phyloP scores from a whole-genome alignment of 345 rosid species.

The Nephelium lappaceum region DNA sequence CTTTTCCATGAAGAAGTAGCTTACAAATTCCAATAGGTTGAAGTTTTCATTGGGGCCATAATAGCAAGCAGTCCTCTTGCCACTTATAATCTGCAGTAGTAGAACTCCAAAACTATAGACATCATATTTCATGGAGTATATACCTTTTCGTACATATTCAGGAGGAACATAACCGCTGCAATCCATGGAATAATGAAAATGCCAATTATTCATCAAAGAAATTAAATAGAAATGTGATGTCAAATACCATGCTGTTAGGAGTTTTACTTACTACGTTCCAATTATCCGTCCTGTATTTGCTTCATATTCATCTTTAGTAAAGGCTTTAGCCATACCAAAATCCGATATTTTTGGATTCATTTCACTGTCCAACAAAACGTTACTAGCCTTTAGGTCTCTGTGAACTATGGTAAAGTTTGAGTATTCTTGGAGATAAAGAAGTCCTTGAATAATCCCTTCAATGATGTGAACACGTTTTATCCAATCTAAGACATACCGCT shows the following conservation, averaged over 20 bases:
- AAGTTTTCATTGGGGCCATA: constrained; percentile 39
- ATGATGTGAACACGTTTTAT: constrained; percentile 34
- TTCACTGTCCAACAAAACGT: constrained; percentile 34
- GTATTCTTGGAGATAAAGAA: constrained; percentile 54
- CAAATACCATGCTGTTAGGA: background rate
- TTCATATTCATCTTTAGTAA: constrained; percentile 35
- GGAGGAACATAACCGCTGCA: background rate
- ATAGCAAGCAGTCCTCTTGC: constrained; percentile 30
- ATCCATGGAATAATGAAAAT: background rate
- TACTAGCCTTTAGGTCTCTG: constrained; percentile 45
- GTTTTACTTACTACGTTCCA: constrained; percentile 42
- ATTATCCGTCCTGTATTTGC: constrained; percentile 44
- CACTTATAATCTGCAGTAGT: constrained; percentile 1
- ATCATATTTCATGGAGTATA: background rate
- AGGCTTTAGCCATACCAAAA: constrained; percentile 46
- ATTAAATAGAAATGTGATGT: too few species aligned
- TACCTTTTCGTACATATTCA: background rate
- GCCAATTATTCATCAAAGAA: background rate
- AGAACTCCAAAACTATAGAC: constrained; percentile 8
- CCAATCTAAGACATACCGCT: constrained; percentile 32
- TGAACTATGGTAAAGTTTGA: constrained; percentile 49
- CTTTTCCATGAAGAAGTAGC: background rate
- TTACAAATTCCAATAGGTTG: constrained; percentile 40
- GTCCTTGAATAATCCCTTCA: constrained; percentile 53
- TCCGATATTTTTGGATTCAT: constrained; percentile 53